Evolutionary conservation across 495 filamentous ascomycete species (phyloP).

Genomic region (Achaetomiella virescens): DNA sequence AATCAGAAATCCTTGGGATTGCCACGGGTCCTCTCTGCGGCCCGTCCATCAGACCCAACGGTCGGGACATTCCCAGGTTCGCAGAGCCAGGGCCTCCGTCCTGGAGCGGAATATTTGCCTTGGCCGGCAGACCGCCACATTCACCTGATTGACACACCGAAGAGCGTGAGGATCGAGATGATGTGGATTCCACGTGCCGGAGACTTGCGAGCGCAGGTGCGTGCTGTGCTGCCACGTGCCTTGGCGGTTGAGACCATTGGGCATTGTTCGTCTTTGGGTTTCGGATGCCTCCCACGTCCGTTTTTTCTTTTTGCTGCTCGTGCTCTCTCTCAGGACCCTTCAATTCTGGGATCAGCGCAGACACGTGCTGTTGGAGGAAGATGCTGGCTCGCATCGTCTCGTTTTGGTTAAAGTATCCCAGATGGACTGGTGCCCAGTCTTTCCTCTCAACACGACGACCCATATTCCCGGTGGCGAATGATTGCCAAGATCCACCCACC

Average conservation of each 20-base stretch:
- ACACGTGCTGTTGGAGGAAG: background rate
- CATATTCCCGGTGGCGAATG: conserved; percentile 12
- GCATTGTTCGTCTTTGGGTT: background rate
- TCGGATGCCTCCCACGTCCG: background rate
- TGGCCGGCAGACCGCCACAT: conserved; percentile 5
- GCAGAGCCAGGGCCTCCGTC: conserved; percentile 4
- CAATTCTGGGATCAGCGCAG: background rate
- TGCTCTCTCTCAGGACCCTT: background rate
- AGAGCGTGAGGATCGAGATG: background rate
- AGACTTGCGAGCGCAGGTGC: background rate
- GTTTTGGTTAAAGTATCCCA: conserved; percentile 4
- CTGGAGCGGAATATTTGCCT: conserved; percentile 1
- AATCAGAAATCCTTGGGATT: conserved; percentile 20
- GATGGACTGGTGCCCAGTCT: background rate
- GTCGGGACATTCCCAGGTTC: conserved; percentile 19
- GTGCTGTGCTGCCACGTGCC: conserved; percentile 1
- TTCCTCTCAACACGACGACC: background rate
- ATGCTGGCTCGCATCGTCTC: conserved; percentile 1
- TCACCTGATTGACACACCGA: conserved; percentile 6
- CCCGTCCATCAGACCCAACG: conserved; percentile 23
- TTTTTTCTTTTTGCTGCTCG: background rate
- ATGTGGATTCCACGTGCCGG: background rate
- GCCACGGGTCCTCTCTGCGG: conserved; percentile 26
- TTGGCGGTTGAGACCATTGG: background rate
- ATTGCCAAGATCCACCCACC: conserved; percentile 5